phyloP scores from a whole-genome alignment of 257 asterid genomes.

The Penstemon newberryi region DNA sequence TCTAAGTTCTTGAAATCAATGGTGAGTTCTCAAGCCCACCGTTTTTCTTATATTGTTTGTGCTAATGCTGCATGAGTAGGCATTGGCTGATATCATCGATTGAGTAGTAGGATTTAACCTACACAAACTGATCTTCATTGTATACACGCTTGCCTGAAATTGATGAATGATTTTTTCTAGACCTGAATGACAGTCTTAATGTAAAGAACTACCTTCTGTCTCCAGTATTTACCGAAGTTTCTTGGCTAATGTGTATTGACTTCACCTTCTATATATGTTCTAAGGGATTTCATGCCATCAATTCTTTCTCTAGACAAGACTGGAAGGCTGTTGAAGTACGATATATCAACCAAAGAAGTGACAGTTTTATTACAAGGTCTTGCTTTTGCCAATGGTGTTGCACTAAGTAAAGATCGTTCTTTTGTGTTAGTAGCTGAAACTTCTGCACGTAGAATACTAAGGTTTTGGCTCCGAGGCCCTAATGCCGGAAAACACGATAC shows the following conservation, averaged over 20 bases:
- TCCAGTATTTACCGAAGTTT: background rate
- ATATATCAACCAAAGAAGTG: conserved; percentile 46
- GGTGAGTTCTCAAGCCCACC: too few relatives aligned
- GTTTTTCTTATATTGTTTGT: too few relatives aligned
- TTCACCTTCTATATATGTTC: background rate
- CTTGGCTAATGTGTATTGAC: background rate
- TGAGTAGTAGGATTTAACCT: too few relatives aligned
- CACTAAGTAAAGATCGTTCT: conserved; percentile 54
- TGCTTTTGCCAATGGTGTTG: conserved; percentile 67
- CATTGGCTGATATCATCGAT: too few relatives aligned
- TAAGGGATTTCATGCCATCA: conserved; percentile 50
- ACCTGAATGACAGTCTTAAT: too few relatives aligned
- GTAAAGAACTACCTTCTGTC: too few relatives aligned
- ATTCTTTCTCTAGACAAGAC: conserved; percentile 51
- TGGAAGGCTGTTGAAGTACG: conserved; percentile 66
- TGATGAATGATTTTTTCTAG: too few relatives aligned
- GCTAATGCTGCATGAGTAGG: too few relatives aligned
- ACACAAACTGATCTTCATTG: background rate
- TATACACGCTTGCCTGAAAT: background rate
- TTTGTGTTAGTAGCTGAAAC: conserved; percentile 55
- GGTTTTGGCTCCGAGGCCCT: conserved; percentile 61
- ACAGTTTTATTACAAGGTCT: conserved; percentile 50
- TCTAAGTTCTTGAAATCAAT: too few relatives aligned
- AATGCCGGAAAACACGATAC: conserved; percentile 49
- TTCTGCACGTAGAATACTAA: conserved; percentile 34